Conservation (phyloP, 495 filamentous ascomycete genomes). For the Podospora comata region DNA sequence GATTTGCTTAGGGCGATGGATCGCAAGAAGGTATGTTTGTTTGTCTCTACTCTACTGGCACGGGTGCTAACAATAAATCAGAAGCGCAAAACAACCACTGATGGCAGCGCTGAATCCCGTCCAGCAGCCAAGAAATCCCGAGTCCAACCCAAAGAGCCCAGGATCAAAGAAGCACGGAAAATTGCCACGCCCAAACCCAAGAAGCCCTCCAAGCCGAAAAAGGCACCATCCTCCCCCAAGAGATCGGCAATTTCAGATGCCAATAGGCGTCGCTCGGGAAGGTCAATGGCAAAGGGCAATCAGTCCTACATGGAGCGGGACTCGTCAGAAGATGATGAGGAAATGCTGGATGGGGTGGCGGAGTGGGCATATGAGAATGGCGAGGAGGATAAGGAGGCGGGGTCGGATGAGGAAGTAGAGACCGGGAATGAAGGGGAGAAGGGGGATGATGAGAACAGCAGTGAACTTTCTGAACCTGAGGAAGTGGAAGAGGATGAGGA, state of each 20-base stretch:
- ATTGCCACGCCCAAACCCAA: constrained; percentile 13
- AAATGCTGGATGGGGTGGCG: constrained; percentile 55
- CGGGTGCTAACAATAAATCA: constrained; percentile 16
- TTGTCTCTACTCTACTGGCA: not conserved
- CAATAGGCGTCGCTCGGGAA: constrained; percentile 52
- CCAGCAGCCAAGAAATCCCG: constrained; percentile 34
- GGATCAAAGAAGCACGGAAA: constrained; percentile 23
- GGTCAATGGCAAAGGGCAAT: constrained; percentile 34
- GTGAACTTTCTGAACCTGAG: constrained; percentile 19
- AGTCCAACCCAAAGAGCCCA: constrained; percentile 37
- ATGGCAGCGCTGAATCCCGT: constrained; percentile 35
- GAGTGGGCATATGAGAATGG: constrained; percentile 49
- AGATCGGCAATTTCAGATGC: constrained; percentile 31
- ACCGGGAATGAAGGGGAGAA: constrained; percentile 3
- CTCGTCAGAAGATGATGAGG: constrained; percentile 52
- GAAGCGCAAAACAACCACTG: constrained; percentile 51
- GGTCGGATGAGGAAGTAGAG: constrained; percentile 19
- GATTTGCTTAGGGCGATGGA: constrained; percentile 55
- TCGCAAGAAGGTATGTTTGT: constrained; percentile 49
- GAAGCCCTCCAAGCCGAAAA: constrained; percentile 23
- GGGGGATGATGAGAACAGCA: constrained; percentile 13
- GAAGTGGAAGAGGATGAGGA: constrained; percentile 29
- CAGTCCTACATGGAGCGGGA: constrained; percentile 51
- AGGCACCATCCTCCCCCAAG: constrained; percentile 15
- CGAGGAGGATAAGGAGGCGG: constrained; percentile 3